Conservation (phyloP, 1,139 yeast genomes). For the Protomyces gravidus region DNA sequence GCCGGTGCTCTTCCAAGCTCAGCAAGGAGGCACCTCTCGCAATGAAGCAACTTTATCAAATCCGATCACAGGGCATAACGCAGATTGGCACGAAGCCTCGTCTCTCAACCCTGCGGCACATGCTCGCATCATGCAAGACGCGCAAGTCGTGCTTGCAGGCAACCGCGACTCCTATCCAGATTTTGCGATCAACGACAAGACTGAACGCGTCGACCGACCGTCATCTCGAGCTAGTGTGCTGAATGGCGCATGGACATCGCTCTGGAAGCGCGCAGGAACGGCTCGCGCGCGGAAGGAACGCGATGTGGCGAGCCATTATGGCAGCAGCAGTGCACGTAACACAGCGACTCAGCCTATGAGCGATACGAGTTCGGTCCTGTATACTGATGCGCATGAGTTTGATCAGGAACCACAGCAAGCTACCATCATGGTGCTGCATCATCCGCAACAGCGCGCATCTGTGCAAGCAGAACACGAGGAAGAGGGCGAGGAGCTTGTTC, state of each 20-base stretch:
- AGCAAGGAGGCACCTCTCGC: background rate
- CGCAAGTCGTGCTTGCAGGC: constrained; percentile 11
- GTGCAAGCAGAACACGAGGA: background rate
- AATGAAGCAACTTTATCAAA: background rate
- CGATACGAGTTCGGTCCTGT: background rate
- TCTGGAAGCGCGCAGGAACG: constrained; percentile 22
- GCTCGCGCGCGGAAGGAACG: constrained; percentile 20
- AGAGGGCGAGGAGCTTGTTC: background rate
- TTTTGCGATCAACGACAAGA: constrained; percentile 9
- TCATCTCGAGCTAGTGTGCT: background rate
- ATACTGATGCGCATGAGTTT: background rate
- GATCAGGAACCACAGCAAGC: background rate
- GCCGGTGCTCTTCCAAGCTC: background rate
- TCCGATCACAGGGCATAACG: constrained; percentile 5
- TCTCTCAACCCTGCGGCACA: background rate
- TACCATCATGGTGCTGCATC: background rate
- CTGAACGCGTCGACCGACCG: background rate
- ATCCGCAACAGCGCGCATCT: background rate
- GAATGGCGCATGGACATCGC: constrained; percentile 12
- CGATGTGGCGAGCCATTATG: constrained; percentile 19
- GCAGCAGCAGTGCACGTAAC: background rate
- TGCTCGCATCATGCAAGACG: background rate
- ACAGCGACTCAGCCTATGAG: background rate
- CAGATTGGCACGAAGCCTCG: constrained; percentile 14
- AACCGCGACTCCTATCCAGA: constrained; percentile 25